Percentiles rank a stretch among this genome's conserved stretches.
Evolutionary conservation across 768 basidiomycete species (phyloP).

Genomic region (Suillus clintonianus): DNA sequence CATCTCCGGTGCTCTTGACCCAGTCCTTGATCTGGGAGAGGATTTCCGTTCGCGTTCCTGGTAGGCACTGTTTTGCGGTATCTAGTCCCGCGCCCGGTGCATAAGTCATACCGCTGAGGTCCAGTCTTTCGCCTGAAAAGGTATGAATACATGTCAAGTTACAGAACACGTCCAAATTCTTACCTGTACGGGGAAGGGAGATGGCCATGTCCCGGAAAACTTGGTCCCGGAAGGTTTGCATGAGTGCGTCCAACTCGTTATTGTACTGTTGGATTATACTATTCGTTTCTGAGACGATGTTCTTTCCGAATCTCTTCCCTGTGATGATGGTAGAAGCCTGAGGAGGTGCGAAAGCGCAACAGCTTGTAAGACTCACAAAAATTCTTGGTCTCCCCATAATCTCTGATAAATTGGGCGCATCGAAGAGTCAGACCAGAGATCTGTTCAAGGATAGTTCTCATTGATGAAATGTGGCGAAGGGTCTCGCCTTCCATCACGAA

Average conservation of each 20-base stretch:
- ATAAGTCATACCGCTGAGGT: not conserved
- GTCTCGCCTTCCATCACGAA: not conserved
- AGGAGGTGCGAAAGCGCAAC: not conserved
- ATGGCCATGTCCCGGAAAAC: not conserved
- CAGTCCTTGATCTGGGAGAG: conserved; percentile 27
- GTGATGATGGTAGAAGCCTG: not conserved
- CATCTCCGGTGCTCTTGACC: conserved; percentile 12
- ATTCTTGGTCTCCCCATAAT: conserved; percentile 23
- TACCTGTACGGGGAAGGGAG: not conserved
- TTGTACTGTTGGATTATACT: not conserved
- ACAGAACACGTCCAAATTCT: not conserved
- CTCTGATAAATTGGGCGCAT: conserved; percentile 28
- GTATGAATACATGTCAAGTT: not conserved
- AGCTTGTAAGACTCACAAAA: conserved; percentile 16
- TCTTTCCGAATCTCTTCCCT: conserved; percentile 1
- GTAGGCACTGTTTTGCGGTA: conserved; percentile 14
- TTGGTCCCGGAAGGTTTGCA: not conserved
- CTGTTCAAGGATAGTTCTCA: not conserved
- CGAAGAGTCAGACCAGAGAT: conserved; percentile 18
- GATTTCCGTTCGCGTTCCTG: conserved; percentile 23
- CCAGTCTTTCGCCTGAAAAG: not conserved
- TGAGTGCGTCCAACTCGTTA: not conserved
- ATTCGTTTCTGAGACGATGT: not conserved
- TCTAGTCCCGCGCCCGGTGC: conserved; percentile 6
- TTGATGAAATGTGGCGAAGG: not conserved